Conservation (phyloP, 306 rosid genomes). For the Prunus armeniaca region DNA sequence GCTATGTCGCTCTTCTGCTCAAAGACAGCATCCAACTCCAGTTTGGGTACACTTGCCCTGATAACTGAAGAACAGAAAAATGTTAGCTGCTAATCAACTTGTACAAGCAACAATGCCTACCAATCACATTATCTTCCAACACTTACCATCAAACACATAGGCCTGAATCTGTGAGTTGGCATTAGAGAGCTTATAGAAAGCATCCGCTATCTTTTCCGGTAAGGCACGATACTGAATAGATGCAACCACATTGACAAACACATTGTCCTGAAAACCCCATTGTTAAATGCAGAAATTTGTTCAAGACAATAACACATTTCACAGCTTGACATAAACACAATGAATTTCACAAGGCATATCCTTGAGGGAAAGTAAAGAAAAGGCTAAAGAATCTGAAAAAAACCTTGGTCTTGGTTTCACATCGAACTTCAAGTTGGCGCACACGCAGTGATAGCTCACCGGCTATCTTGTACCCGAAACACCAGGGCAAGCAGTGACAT, state of each 20-base stretch:
- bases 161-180: slow-evolving; percentile 65
- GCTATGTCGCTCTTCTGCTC: slow-evolving; percentile 75
- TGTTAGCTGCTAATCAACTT: slow-evolving; percentile 9
- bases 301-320: neutral
- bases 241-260: slow-evolving; percentile 65
- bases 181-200: slow-evolving; percentile 70
- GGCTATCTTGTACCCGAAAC: slow-evolving; percentile 50
- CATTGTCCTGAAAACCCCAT: slow-evolving; percentile 54
- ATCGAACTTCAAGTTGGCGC: slow-evolving; percentile 58
- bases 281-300: neutral
- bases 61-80: slow-evolving; percentile 44
- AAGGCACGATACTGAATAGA: slow-evolving; percentile 63
- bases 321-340: neutral
- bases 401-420: slow-evolving; percentile 74
- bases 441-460: slow-evolving; percentile 62
- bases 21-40: slow-evolving; percentile 63
- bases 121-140: slow-evolving; percentile 14
- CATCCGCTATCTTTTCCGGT: slow-evolving; percentile 58
- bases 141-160: slow-evolving; percentile 67
- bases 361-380: neutral
- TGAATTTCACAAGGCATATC: neutral
- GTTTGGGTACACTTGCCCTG: slow-evolving; percentile 63
- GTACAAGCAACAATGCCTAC: neutral
- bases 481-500: slow-evolving; percentile 75
- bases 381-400: slow-evolving; percentile 1